Evolutionary conservation across 768 basidiomycete genomes (phyloP).

Genomic region (Chalciporus piperatus): DNA sequence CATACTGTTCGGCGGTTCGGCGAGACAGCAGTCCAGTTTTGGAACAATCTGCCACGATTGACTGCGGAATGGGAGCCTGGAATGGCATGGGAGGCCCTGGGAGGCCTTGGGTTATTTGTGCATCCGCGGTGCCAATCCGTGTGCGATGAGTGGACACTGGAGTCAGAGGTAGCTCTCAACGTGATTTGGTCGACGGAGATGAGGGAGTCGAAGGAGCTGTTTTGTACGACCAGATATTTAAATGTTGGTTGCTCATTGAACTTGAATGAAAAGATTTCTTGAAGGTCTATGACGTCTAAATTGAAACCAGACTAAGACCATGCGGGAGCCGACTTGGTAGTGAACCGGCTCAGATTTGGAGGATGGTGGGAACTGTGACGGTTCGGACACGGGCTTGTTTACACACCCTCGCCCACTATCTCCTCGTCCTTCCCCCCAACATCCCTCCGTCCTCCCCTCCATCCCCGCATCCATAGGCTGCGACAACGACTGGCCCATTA

Average conservation of each 20-base stretch:
- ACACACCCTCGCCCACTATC: background rate
- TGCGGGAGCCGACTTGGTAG: background rate
- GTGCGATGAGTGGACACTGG: background rate
- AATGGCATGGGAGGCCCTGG: too few species aligned
- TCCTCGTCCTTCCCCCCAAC: conserved; percentile 4
- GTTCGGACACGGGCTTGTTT: conserved; percentile 18
- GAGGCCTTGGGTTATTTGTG: too few species aligned
- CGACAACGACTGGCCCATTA: conserved; percentile 18
- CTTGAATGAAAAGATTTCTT: too few species aligned
- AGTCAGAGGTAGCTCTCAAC: too few species aligned
- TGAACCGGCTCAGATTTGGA: conserved; percentile 24
- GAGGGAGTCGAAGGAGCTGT: background rate
- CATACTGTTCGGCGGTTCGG: too few species aligned
- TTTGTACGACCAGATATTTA: background rate
- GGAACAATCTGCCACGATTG: conserved; percentile 8
- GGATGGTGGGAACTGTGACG: background rate
- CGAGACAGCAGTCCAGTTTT: background rate
- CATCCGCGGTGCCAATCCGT: background rate
- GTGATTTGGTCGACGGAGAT: background rate
- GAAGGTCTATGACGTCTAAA: background rate
- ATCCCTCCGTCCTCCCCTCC: conserved; percentile 1
- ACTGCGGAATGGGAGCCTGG: background rate
- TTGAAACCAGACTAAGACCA: background rate
- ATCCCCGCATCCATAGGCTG: conserved; percentile 5
- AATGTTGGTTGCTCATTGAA: too few species aligned